Conservation (phyloP, 75 land plant species). For the Sequoiadendron giganteum region DNA sequence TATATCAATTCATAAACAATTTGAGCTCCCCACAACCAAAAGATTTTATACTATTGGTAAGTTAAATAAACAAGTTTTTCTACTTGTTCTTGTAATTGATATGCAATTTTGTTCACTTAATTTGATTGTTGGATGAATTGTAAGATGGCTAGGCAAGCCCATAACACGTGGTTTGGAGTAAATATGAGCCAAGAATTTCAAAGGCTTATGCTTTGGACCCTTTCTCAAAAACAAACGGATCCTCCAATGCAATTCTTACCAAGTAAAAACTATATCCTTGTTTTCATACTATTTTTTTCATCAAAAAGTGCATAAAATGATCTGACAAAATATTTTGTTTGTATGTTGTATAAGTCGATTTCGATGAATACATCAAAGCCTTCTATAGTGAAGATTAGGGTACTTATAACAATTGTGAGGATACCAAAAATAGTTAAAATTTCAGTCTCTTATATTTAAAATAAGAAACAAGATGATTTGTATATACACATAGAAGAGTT, state of each 20-base stretch:
- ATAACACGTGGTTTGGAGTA: not conserved
- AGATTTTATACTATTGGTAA: not conserved
- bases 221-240: not conserved
- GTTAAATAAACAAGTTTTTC: not conserved
- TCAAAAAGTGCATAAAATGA: not conserved
- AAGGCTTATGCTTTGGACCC: not conserved
- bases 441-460: too few relatives aligned
- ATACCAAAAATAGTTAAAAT: too few relatives aligned
- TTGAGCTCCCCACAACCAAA: not conserved
- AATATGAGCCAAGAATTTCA: not conserved
- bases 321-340: too few relatives aligned
- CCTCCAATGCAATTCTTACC: not conserved
- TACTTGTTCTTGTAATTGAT: too few relatives aligned
- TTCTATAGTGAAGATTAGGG: not conserved
- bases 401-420: too few relatives aligned
- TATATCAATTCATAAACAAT: not conserved
- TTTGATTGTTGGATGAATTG: too few relatives aligned
- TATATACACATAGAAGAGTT: too few relatives aligned
- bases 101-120: too few relatives aligned
- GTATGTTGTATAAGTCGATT: not conserved
- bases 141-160: not conserved
- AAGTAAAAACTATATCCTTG: not conserved
- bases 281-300: too few relatives aligned
- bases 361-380: not conserved
- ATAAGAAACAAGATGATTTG: too few relatives aligned